Evolutionary conservation across 345 rosid species (phyloP).

Genomic region (Eucalyptus erythrocorys): DNA sequence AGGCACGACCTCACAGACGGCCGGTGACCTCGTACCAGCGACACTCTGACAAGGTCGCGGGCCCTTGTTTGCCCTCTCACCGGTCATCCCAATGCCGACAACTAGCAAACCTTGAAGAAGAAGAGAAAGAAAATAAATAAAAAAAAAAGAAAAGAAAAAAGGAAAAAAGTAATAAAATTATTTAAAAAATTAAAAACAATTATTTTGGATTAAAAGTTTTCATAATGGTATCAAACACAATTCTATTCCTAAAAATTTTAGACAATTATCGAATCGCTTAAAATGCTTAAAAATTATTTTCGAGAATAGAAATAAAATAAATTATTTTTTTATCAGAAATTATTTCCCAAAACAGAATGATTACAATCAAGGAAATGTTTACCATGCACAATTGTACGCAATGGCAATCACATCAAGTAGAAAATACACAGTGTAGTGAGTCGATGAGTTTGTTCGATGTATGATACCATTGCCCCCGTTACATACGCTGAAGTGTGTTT

Average conservation of each 20-base stretch:
- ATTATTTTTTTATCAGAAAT: fast-evolving
- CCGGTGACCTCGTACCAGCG: too few relatives aligned
- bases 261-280: too few relatives aligned
- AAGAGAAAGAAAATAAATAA: too few relatives aligned
- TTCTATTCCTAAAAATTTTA: fast-evolving
- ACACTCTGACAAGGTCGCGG: fast-evolving
- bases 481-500: background rate
- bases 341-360: fast-evolving
- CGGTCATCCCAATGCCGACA: fast-evolving
- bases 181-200: too few relatives aligned
- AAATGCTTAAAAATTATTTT: too few relatives aligned
- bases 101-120: fast-evolving
- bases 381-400: background rate
- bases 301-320: fast-evolving
- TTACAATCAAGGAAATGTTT: background rate
- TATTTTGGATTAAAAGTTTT: fast-evolving
- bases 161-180: too few relatives aligned
- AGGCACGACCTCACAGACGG: too few relatives aligned
- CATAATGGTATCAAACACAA: fast-evolving
- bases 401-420: background rate
- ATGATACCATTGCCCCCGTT: background rate
- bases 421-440: background rate
- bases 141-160: too few relatives aligned
- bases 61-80: fast-evolving
- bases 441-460: background rate